Percentiles rank a stretch among this genome's conserved stretches.
These are phyloP conservation scores for Aspergillus eucalypticola DNA, from an alignment of 2,329 filamentous ascomycete species.

Conservation along the genomic window DNA sequence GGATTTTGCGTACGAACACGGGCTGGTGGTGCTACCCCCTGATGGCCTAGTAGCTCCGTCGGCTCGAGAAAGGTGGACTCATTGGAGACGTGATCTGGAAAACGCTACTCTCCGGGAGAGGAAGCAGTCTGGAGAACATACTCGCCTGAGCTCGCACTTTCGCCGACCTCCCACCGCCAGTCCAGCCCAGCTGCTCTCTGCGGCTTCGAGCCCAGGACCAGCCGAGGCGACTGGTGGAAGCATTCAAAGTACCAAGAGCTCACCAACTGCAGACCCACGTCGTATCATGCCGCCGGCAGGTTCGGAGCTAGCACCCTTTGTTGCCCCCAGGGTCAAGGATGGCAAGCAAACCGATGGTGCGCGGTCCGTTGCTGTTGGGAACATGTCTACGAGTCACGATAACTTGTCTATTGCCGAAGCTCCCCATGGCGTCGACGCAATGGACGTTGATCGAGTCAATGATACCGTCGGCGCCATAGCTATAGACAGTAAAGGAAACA, in stretches of 20 bases:
- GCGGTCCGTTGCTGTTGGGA: neutral
- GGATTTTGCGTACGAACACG: conserved; percentile 79
- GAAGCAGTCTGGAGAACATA: conserved; percentile 29
- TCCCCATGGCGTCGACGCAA: neutral
- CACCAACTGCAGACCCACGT: neutral
- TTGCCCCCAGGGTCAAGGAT: conserved; percentile 3
- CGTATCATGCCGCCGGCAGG: conserved; percentile 3
- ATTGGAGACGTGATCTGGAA: conserved; percentile 73
- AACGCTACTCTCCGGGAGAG: conserved; percentile 56
- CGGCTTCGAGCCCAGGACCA: neutral
- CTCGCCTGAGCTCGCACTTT: conserved; percentile 20
- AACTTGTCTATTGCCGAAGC: neutral
- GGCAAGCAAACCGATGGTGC: conserved; percentile 12
- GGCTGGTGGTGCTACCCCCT: conserved; percentile 71
- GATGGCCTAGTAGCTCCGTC: conserved; percentile 77
- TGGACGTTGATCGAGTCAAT: conserved; percentile 65
- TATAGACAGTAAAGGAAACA: conserved; percentile 79
- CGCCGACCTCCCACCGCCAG: conserved; percentile 25
- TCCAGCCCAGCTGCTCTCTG: conserved; percentile 24
- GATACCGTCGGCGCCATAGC: conserved; percentile 97
- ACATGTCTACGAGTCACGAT: neutral
- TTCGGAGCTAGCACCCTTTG: neutral
- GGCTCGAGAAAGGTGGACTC: conserved; percentile 73
- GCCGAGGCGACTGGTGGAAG: neutral
- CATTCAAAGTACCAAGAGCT: neutral